Percentiles rank a stretch among this genome's conserved stretches.
Conservation (phyloP, 495 filamentous ascomycete species). For the Lindgomyces ingoldianus region DNA sequence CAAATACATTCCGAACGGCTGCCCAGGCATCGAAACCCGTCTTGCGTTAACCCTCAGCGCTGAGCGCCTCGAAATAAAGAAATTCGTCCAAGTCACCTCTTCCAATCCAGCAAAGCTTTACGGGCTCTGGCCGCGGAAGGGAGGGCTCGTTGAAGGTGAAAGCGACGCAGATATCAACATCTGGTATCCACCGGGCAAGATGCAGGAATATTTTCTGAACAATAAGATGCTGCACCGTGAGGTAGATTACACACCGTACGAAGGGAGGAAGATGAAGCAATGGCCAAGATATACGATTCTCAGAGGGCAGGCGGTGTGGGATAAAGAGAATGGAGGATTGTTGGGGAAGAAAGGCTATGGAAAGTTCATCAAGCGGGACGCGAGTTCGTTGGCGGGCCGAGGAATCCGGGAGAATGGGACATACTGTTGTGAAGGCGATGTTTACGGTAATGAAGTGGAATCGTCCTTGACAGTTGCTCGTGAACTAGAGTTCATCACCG, state of each 20-base stretch:
- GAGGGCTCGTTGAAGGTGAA: slow-evolving; percentile 55
- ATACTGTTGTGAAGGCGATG: slow-evolving; percentile 17
- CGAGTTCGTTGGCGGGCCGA: slow-evolving; percentile 44
- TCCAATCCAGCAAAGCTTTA: slow-evolving; percentile 65
- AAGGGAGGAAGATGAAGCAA: slow-evolving; percentile 56
- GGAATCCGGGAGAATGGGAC: slow-evolving; percentile 31
- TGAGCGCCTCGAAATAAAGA: slow-evolving; percentile 53
- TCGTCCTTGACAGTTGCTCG: too few species aligned
- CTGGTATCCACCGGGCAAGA: slow-evolving; percentile 53
- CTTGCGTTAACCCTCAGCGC: slow-evolving; percentile 49
- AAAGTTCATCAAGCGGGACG: slow-evolving; percentile 55
- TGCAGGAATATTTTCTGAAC: slow-evolving; percentile 48
- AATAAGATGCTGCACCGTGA: slow-evolving; percentile 61
- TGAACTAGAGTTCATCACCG: too few species aligned
- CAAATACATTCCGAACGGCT: slow-evolving; percentile 59
- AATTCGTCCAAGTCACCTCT: slow-evolving; percentile 60
- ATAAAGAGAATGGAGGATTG: slow-evolving; percentile 53
- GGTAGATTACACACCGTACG: slow-evolving; percentile 64
- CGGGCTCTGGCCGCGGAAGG: slow-evolving; percentile 59
- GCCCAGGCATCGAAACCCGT: slow-evolving; percentile 63
- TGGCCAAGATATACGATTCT: slow-evolving; percentile 65
- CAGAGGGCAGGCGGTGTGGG: slow-evolving; percentile 60
- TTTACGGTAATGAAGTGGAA: neutral
- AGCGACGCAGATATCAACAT: slow-evolving; percentile 57
- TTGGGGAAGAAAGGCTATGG: slow-evolving; percentile 55